Evolutionary conservation across 495 filamentous ascomycete species (phyloP).

Genomic region (Penicillium pancosmium): DNA sequence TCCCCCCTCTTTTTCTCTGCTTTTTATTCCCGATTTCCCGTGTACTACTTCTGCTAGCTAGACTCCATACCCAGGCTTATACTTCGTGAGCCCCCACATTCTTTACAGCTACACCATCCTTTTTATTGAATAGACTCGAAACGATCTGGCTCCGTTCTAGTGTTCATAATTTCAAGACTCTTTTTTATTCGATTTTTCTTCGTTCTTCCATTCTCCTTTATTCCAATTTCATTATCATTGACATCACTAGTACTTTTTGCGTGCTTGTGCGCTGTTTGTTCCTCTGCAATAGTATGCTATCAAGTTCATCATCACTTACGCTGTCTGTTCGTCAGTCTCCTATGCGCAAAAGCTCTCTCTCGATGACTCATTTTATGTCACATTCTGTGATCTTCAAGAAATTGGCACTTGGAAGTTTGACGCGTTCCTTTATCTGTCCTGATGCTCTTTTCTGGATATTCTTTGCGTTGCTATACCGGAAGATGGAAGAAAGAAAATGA

Average conservation of each 20-base stretch:
- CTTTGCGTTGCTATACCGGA: not conserved
- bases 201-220: not conserved
- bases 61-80: slow-evolving; percentile 26
- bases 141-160: not conserved
- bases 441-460: not conserved
- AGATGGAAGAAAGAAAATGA: not conserved
- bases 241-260: no score
- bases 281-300: not conserved
- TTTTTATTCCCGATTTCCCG: slow-evolving; percentile 4
- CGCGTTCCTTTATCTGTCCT: not conserved
- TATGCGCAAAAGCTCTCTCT: not conserved
- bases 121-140: slow-evolving; percentile 13
- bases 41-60: slow-evolving; percentile 17
- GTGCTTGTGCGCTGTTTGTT: not conserved
- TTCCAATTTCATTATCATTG: not conserved
- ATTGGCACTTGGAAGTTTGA: not conserved
- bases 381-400: not conserved
- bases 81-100: slow-evolving; percentile 11
- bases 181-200: not conserved
- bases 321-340: not conserved
- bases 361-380: not conserved
- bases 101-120: slow-evolving; percentile 13
- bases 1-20: not conserved
- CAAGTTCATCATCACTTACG: not conserved
- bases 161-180: slow-evolving; percentile 5